These are phyloP conservation scores for Ogataea methanolica DNA, from an alignment of 805 yeast genomes.

Conservation along the genomic window DNA sequence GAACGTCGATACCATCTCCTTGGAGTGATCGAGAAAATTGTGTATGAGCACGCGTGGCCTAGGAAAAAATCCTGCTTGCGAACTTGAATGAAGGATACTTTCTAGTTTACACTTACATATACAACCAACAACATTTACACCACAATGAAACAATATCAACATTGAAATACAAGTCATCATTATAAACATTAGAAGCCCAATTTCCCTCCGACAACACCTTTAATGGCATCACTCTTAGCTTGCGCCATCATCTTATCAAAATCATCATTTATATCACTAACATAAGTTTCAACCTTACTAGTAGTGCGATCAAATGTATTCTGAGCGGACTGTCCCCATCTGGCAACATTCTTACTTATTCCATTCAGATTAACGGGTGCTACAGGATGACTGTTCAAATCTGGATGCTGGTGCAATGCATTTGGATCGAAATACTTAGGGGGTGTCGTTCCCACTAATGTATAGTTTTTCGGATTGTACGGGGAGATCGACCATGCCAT, in stretches of 20 bases:
- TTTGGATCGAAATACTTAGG: slow-evolving; percentile 31
- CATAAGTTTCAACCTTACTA: slow-evolving; percentile 20
- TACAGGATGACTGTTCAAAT: slow-evolving; percentile 15
- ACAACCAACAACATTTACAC: no score
- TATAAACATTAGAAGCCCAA: slow-evolving; percentile 12
- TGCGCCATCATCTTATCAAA: slow-evolving; percentile 27
- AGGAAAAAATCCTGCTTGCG: no score
- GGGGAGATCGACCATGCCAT: slow-evolving; percentile 46
- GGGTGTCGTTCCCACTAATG: slow-evolving; percentile 22
- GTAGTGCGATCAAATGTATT: slow-evolving; percentile 21
- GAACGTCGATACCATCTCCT: no score
- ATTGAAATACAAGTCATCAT: not conserved
- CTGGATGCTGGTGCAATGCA: slow-evolving; percentile 27
- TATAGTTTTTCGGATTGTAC: slow-evolving; percentile 30
- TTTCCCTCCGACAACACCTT: slow-evolving; percentile 23
- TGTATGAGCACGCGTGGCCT: no score
- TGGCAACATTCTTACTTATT: slow-evolving; percentile 12
- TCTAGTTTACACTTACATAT: no score
- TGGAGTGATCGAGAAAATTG: no score
- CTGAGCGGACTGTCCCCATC: slow-evolving; percentile 21
- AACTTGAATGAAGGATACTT: no score
- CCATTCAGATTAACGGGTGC: slow-evolving; percentile 9
- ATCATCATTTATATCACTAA: slow-evolving; percentile 28
- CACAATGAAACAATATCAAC: not conserved
- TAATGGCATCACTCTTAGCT: slow-evolving; percentile 27